phyloP scores from a whole-genome alignment of 108 stramenopile species.

The Skeletonema grethae region DNA sequence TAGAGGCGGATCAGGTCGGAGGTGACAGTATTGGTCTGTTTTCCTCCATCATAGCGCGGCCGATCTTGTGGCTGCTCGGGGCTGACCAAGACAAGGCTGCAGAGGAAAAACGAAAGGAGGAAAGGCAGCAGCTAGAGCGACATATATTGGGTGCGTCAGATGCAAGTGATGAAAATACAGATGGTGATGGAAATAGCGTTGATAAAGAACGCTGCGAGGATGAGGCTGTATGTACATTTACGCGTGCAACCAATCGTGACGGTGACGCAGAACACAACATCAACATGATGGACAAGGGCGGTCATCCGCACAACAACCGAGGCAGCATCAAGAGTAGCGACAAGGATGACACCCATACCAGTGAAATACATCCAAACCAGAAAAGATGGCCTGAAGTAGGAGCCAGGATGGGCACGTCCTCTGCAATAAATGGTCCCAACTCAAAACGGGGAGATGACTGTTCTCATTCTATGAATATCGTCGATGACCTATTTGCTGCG shows the following conservation, averaged over 20 bases:
- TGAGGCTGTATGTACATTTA: background rate
- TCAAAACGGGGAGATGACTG: background rate
- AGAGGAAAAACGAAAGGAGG: constrained; percentile 12
- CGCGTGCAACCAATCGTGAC: background rate
- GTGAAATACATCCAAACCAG: constrained; percentile 5
- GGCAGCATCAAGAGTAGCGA: background rate
- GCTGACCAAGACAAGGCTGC: constrained; percentile 51
- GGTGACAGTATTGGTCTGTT: constrained; percentile 63
- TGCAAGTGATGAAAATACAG: background rate
- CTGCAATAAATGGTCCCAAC: background rate
- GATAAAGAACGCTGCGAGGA: background rate
- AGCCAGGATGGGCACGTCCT: constrained; percentile 15
- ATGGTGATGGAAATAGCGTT: background rate
- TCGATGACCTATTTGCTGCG: constrained; percentile 41
- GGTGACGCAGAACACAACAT: background rate
- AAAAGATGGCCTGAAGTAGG: constrained; percentile 32
- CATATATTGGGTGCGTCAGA: constrained; percentile 15
- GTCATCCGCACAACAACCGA: background rate
- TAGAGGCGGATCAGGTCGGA: constrained; percentile 68
- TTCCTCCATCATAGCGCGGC: constrained; percentile 58
- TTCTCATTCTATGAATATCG: constrained; percentile 25
- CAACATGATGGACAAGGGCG: background rate
- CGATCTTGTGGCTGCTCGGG: constrained; percentile 63
- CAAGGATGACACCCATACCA: background rate
- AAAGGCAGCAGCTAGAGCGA: constrained; percentile 12